Base-by-base conservation (phyloP, 1,284 basidiomycete genomes). In the Ustilago sp. region DNA sequence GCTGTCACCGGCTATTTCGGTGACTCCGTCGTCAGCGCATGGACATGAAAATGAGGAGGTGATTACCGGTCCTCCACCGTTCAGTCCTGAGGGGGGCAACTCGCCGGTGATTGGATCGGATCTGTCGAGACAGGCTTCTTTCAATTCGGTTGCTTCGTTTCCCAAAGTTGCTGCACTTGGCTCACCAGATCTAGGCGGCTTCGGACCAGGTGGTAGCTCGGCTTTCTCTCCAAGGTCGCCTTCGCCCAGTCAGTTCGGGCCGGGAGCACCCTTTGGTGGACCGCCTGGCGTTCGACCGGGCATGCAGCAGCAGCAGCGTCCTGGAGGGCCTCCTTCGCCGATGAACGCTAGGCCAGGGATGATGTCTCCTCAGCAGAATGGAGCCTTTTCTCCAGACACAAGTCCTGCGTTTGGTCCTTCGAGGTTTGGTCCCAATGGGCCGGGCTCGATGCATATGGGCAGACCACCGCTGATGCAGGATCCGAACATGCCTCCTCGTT, bases 111-210 rank as follows among this genome's bases (percentile, higher is more conserved):
- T 70, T 36, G 63, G 60, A 11, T 63, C 74, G 56, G 68, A 67
- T 53, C 68, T 76, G 39, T 76, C 74, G 52, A 68, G 80, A 23
- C 67, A 75, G 19, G 63, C 67, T 32, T 82, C 80, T 38, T 80
- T 82, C 72, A 82, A 75, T 47, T 81, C 79, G 59, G 71, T 81
- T 4, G 77, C 72, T 6, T 79, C 79, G 1, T 79, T 82, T 55
- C 70, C 80, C 38, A 75, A 80, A 54, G 68, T 53, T 15, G 45
- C 60, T 41, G 69, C 66, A 4, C 38, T 61, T 31, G 62, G 58
- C 39, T 78, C 78, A 31, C 78, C 78, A 1, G 78, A 78, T 45
- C 64, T 75, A 6, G 56, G 65, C 43, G 55, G 32, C 19, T 57
- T 68, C 31, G 58, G 58, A n/a, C 51, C 50, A 12, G 53, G 59